Evolutionary conservation across 495 filamentous ascomycete species (phyloP), one percentile per base, ranked within the genome.

Genomic region (Thermothielavioides terrestris): DNA sequence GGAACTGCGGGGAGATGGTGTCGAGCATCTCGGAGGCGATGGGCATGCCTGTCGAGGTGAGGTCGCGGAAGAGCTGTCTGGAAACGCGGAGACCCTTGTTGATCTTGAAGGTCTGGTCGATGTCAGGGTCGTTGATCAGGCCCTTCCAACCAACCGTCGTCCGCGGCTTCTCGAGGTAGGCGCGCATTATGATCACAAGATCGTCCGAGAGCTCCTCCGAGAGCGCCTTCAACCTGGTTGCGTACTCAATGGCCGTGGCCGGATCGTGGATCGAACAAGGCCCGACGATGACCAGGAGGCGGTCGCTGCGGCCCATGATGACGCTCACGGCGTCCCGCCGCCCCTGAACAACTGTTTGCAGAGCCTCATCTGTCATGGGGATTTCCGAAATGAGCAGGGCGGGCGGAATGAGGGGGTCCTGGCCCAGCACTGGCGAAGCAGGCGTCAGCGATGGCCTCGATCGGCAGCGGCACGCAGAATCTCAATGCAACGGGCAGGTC

Each of bases 131-230:
- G 69, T 98, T 98, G 75, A 98, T 96, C 57, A 98, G 77, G 23
- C 92, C 92, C 71, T 98, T 98, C 92, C 92, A 98, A 58, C 92
- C 92, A 30, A 98, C 92, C 1, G 92, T 98, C n/a, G 92, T 98
- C 34, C 92, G 84, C 25, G 92, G 92, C 76, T 98, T 98, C 78
- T 98, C 92, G 18, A 98, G 85, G 75, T 98, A 98, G 63, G 92
- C 89, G 52, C 92, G 87, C 92, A 98, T 98, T 64, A 98, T 83
- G 62, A 98, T 83, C 56, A 80, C 83, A 28, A 98, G 76, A 64
- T 97, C 91, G 53, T 82, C 80, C 49, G 80, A 78, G 41, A 95
- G 82, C 69, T 82, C 84, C 23, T 79, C 74, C 23, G 85, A 75
- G 20, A 95, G 69, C 23, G 75, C 72, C 70, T 88, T 88, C 32